Base-by-base conservation (phyloP, 371 early-diverging fungal genomes). In the Gilbertella persicaria region DNA sequence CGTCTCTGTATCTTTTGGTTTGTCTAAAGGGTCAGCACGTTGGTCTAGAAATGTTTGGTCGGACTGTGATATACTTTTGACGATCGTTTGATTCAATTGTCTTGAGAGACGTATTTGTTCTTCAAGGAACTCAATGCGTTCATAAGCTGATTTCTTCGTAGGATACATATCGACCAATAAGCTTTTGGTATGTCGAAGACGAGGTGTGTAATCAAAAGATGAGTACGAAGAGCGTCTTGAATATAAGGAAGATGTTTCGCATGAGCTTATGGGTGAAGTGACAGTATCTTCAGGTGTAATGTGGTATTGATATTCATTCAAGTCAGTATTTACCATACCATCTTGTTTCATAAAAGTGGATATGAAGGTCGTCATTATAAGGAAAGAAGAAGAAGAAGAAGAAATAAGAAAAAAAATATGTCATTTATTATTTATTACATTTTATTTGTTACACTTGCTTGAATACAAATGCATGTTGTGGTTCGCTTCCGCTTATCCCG, bases 381-480 rank as follows among this genome's bases (percentile, higher is more conserved):
- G 24, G 24, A 48, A 3, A 4, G 38, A 49, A 25, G 10, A 13
- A 35, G 5, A 14, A 10, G 19, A 14, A 20, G 13, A 17, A 50
- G 39, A 40, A 17, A 19, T 17, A 28, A 28, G 39, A 26, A 38
- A 24, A 19, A n/a, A 39, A 4, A 29, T 25, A 29, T 29, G 29
- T 45, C 26, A 45, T 29, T 45, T 19, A 29, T 45, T n/a, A 29
- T 29, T 29, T 3, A 20, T 29, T 30, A 28, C 7, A 29, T 14
- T 45, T 36, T 47, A 36, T 47, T 36, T 47, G 48, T 47, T 36
- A 47, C 48, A 47, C 35, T 47, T 37, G 24, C n/a, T n/a, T n/a
- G n/a, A n/a, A n/a, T n/a, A n/a, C n/a, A n/a, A n/a, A n/a, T n/a
- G n/a, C n/a, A n/a, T n/a, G n/a, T n/a, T n/a, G n/a, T n/a, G n/a